These are phyloP conservation scores for Paramecium octaurelia DNA, from an alignment of 73 alveolate genomes.

Conservation along the genomic window DNA sequence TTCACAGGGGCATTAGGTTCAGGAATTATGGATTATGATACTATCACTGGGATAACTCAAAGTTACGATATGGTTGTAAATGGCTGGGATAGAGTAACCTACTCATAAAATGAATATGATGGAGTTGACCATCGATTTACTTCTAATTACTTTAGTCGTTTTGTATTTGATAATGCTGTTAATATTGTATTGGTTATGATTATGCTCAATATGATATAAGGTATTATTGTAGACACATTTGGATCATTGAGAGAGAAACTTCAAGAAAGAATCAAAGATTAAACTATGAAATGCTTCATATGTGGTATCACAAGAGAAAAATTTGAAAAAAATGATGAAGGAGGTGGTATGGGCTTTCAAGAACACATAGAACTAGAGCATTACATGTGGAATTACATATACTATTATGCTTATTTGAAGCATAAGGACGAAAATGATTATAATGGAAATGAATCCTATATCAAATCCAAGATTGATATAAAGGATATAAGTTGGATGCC, in stretches of 20 bases:
- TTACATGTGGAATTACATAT: slow-evolving; percentile 88
- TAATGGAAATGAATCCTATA: slow-evolving; percentile 93
- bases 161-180: slow-evolving; percentile 86
- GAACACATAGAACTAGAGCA: slow-evolving; percentile 79
- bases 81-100: slow-evolving; percentile 4
- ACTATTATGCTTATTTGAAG: slow-evolving; percentile 84
- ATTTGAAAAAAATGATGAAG: slow-evolving; percentile 80
- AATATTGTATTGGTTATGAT: slow-evolving; percentile 86
- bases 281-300: slow-evolving; percentile 87
- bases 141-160: slow-evolving; percentile 66
- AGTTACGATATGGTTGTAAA: background rate
- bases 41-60: slow-evolving; percentile 61
- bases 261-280: slow-evolving; percentile 81
- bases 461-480: slow-evolving; percentile 73
- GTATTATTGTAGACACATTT: slow-evolving; percentile 95
- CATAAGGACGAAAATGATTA: slow-evolving; percentile 86
- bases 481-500: slow-evolving; percentile 94
- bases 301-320: slow-evolving; percentile 93
- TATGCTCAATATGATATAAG: slow-evolving; percentile 90
- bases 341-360: slow-evolving; percentile 55
- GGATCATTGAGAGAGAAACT: slow-evolving; percentile 89
- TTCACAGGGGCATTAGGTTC: slow-evolving; percentile 91
- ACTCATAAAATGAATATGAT: background rate
- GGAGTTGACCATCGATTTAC: background rate
- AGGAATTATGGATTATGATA: slow-evolving; percentile 59